Percentiles rank a stretch among this genome's conserved stretches.
phyloP scores from a whole-genome alignment of 2,329 filamentous ascomycete genomes.

The Karstenula rhodostoma region DNA sequence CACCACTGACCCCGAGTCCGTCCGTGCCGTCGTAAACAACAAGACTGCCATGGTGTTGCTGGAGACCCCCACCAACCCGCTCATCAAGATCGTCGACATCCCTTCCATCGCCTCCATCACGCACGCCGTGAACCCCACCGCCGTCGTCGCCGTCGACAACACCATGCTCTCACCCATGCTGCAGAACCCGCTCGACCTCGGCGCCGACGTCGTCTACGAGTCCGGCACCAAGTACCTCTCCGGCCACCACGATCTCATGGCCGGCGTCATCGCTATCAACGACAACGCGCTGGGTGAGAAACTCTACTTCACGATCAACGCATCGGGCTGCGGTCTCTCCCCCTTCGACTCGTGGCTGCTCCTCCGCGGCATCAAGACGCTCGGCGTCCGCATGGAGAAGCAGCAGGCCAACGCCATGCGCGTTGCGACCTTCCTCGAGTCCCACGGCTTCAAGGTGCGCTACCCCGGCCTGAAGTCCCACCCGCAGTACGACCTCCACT shows the following conservation, averaged over 20 bases:
- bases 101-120: constrained; percentile 77
- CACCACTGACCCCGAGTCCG: constrained; percentile 79
- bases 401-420: constrained; percentile 91
- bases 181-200: constrained; percentile 90
- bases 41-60: constrained; percentile 96
- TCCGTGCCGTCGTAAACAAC: constrained; percentile 71
- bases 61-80: constrained; percentile 94
- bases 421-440: constrained; percentile 92
- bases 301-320: constrained; percentile 96
- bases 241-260: constrained; percentile 99
- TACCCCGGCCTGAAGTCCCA: constrained; percentile 95
- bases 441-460: constrained; percentile 89
- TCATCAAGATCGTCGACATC: constrained; percentile 98
- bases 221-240: constrained; percentile 98
- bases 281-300: constrained; percentile 82
- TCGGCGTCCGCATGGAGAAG: constrained; percentile 98
- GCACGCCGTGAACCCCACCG: constrained; percentile 79
- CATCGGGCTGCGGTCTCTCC: constrained; percentile 90
- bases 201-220: constrained; percentile 96
- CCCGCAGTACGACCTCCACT: constrained; percentile 95
- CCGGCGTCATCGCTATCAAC: constrained; percentile 93
- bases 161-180: constrained; percentile 98
- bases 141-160: constrained; percentile 93
- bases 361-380: constrained; percentile 93
- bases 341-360: constrained; percentile 97